Evolutionary conservation across 2,329 filamentous ascomycete genomes (phyloP), one percentile per base, ranked within the genome.

Genomic region (Clathrospora elynae): DNA sequence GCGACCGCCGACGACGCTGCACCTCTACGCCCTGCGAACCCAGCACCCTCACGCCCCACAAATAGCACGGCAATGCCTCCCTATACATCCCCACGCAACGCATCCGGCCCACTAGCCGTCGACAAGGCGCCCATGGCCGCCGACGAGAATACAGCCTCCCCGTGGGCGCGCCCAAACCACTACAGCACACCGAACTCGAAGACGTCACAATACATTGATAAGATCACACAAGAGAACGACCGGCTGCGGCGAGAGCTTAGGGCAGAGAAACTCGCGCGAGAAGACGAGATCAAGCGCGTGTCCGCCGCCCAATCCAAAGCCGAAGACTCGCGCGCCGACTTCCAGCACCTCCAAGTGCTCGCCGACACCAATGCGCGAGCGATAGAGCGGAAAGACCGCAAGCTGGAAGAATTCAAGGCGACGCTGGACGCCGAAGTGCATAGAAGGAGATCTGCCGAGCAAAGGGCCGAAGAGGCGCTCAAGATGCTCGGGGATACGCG

Each of bases 211-310:
- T 68, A 68, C 50, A 92, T 93, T 68, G 89, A 93, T 71, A 83
- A 84, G 62, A 79, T 93, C 39, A 88, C 90, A 63, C 84, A 85
- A 38, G 88, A 92, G 64, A 90, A 90, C 56, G 88, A 92, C 61
- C 79, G 84, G 26, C 75, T 92, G 31, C 87, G 87, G 58, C 80
- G 87, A 37, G 87, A 92, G 51, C 61, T 76, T 29, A 70, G 68
- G 20, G 67, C 71, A 2, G 71, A 75, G 47, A 64, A 68, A 36
- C 59, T 72, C 12, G 70, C 70, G 31, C 78, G 85, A 30, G 86
- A 90, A 45, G 87, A 90, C 60, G 78, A 85, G n/a, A 82, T 82
- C 55, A 82, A 87, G 63, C 79, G 81, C 4, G 79, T 85, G 8
- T 82, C 81, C 49, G 76, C 88, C 51, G 73, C 86, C 32, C 84